Percentiles rank a stretch among this genome's conserved stretches.
These are phyloP conservation scores for Fraxinus floribunda DNA, from an alignment of 305 asterid genomes.

Conservation along the genomic window DNA sequence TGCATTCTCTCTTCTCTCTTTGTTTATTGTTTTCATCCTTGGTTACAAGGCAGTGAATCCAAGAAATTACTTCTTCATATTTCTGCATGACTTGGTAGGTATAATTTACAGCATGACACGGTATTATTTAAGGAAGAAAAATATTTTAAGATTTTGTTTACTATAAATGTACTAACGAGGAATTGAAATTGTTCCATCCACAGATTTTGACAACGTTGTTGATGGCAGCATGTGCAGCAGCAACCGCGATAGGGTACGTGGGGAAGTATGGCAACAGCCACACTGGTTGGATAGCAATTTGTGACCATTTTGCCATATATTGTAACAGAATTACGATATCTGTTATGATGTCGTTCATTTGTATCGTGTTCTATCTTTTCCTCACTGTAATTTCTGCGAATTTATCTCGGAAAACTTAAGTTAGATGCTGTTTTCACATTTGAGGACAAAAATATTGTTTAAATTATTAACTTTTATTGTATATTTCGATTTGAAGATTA, in stretches of 20 bases:
- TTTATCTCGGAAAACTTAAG: slow-evolving; percentile 30
- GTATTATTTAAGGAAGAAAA: background rate
- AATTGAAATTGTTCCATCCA: background rate
- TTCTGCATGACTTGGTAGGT: slow-evolving; percentile 60
- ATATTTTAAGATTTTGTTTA: background rate
- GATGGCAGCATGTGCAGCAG: slow-evolving; percentile 55
- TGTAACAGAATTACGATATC: slow-evolving; percentile 40
- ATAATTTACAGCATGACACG: background rate
- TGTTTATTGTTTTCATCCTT: slow-evolving; percentile 24
- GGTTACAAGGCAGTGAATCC: slow-evolving; percentile 31
- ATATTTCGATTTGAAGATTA: background rate
- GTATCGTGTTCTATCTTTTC: slow-evolving; percentile 28
- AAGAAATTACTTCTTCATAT: slow-evolving; percentile 36
- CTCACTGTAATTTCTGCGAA: slow-evolving; percentile 47
- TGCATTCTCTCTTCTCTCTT: slow-evolving; percentile 36
- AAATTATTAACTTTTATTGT: background rate
- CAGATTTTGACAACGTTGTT: slow-evolving; percentile 41
- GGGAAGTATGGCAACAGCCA: slow-evolving; percentile 61
- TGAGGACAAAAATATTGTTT: background rate
- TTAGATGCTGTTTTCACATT: background rate
- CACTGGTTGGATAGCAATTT: slow-evolving; percentile 56
- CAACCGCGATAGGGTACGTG: slow-evolving; percentile 50
- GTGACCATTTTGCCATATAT: slow-evolving; percentile 46
- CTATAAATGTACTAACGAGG: background rate
- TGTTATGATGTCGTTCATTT: slow-evolving; percentile 22